These are phyloP conservation scores for Allium cepa DNA, from an alignment of 106 monocot genomes.

Conservation along the genomic window DNA sequence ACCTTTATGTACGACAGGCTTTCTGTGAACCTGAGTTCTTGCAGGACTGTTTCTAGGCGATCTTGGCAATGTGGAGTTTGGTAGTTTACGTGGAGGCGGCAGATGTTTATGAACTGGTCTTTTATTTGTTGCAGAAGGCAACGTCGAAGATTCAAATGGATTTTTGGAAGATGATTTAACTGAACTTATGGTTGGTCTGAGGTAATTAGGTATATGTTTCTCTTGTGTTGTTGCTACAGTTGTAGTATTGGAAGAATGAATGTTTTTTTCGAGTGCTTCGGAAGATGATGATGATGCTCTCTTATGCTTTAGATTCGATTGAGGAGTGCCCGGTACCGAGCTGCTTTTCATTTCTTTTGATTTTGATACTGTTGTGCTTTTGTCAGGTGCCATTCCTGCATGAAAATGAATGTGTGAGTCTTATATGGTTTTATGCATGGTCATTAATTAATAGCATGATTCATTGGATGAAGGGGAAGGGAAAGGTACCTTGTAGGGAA, in stretches of 20 bases:
- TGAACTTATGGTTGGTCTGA: constrained; percentile 4
- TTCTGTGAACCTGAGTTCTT: no score
- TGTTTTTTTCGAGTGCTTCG: background rate
- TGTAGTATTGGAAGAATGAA: background rate
- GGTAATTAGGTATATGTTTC: background rate
- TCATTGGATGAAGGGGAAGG: no score
- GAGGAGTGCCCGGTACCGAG: background rate
- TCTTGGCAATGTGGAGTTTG: background rate
- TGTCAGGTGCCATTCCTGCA: no score
- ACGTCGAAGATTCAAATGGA: background rate
- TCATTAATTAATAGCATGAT: no score
- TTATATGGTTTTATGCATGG: no score
- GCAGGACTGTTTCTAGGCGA: background rate
- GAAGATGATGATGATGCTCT: background rate
- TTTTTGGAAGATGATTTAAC: background rate
- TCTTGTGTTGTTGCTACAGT: background rate
- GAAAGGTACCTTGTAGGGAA: no score
- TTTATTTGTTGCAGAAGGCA: background rate
- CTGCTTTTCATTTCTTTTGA: background rate
- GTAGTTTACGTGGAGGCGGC: background rate
- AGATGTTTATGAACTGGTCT: background rate
- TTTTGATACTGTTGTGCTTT: background rate
- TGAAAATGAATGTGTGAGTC: no score
- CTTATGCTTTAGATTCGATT: background rate
- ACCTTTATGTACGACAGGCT: no score